Evolutionary conservation across 2,329 filamentous ascomycete species (phyloP), one percentile per base, ranked within the genome.

Genomic region (Exophiala phaeomuriformis): DNA sequence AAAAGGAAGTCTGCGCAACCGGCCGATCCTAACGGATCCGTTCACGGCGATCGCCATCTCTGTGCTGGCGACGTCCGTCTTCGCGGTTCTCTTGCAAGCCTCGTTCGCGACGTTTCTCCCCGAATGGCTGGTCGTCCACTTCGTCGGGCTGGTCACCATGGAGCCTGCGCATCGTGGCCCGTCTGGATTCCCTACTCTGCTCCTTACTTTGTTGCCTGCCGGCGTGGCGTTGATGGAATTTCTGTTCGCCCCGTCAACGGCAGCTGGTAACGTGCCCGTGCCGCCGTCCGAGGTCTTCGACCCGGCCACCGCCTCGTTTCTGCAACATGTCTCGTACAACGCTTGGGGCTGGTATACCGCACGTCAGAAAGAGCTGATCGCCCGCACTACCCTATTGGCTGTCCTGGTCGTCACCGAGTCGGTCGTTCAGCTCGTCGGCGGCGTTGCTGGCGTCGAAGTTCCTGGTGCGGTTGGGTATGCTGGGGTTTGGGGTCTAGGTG

Each of bases 201-300:
- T 75, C 50, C 42, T 78, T 39, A 75, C 78, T 5, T 75, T 87
- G 45, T 69, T 89, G 2, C 82, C 84, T 1, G 77, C 87, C 12
- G 90, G 90, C 2, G 74, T 82, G 57, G 86, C 88, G 0, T 83
- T 85, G 3, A 82, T 82, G 57, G 78, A 80, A 43, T 91, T 94
- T 67, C 81, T 96, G 61, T 94, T 95, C 57, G 69, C 69, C 6
- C 75, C 75, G 47, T 74, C 76, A 3, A 76, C 78, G 0, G 77
- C 76, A 29, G 72, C 65, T n/a, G 53, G 71, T 29, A 75, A 72
- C 31, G 29, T 31, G 8, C 10, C 36, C 27, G 8, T 3, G 61
- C 66, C 7, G 5, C 42, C 45, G 60, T 6, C 39, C 6, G 39
- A 5, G 39, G 19, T 28, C 5, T 88, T 89, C 64, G 75, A 89